phyloP scores from a whole-genome alignment of 768 basidiomycete genomes.

The Xerocomellus dryophilus region DNA sequence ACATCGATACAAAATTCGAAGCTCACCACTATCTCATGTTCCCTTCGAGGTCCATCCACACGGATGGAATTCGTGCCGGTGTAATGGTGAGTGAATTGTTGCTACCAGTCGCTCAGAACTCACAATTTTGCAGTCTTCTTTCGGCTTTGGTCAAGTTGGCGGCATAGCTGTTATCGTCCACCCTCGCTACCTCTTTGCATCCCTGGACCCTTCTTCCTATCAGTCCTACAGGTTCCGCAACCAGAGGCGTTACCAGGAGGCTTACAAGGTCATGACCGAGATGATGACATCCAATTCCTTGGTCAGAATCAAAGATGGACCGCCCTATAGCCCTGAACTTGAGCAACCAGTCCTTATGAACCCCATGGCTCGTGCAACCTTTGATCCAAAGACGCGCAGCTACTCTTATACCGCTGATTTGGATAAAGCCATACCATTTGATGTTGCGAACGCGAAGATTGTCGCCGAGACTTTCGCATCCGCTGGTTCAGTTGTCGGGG shows the following conservation, averaged over 20 bases:
- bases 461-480: slow-evolving; percentile 44
- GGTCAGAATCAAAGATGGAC: slow-evolving; percentile 91
- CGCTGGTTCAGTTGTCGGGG: slow-evolving; percentile 56
- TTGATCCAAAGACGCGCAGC: slow-evolving; percentile 81
- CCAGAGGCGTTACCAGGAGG: slow-evolving; percentile 59
- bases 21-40: slow-evolving; percentile 90
- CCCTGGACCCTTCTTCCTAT: slow-evolving; percentile 75
- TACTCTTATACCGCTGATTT: slow-evolving; percentile 75
- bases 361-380: slow-evolving; percentile 82
- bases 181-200: slow-evolving; percentile 86
- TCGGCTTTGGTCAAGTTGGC: slow-evolving; percentile 98
- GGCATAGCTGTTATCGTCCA: slow-evolving; percentile 86
- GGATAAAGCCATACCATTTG: slow-evolving; percentile 47
- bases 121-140: slow-evolving; percentile 62
- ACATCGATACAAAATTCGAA: slow-evolving; percentile 90
- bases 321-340: slow-evolving; percentile 83
- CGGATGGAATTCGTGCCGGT: slow-evolving; percentile 86
- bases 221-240: slow-evolving; percentile 73
- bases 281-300: slow-evolving; percentile 94
- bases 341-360: slow-evolving; percentile 88
- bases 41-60: slow-evolving; percentile 95
- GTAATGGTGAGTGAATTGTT: slow-evolving; percentile 61
- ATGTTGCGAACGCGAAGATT: slow-evolving; percentile 66
- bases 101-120: not conserved
- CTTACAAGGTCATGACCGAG: slow-evolving; percentile 90